phyloP scores from a whole-genome alignment of 805 yeast species.

The Saturnispora kantuleensis region DNA sequence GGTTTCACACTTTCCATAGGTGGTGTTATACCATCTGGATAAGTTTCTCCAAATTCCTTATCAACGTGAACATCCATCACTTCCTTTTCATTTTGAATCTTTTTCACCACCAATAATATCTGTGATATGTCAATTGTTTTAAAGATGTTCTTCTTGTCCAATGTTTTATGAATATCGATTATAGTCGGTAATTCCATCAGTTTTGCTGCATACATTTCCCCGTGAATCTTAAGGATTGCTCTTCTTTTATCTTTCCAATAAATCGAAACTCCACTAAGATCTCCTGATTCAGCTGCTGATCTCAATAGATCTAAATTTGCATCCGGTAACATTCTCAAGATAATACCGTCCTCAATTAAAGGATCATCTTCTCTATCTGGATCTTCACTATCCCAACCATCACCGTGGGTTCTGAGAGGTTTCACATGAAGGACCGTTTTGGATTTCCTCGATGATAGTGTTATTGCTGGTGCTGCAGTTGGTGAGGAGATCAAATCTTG shows the following conservation, averaged over 20 bases:
- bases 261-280: slow-evolving; percentile 58
- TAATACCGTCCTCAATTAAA: slow-evolving; percentile 73
- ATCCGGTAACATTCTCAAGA: slow-evolving; percentile 59
- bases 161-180: slow-evolving; percentile 77
- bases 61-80: slow-evolving; percentile 34
- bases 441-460: slow-evolving; percentile 28
- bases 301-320: slow-evolving; percentile 67
- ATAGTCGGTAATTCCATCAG: slow-evolving; percentile 84
- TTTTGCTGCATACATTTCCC: slow-evolving; percentile 67
- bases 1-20: slow-evolving; percentile 69
- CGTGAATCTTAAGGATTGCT: slow-evolving; percentile 68
- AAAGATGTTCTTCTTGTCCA: slow-evolving; percentile 80
- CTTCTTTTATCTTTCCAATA: slow-evolving; percentile 77
- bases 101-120: slow-evolving; percentile 65
- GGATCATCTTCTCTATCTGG: slow-evolving; percentile 96
- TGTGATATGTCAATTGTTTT: slow-evolving; percentile 83
- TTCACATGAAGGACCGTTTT: slow-evolving; percentile 36
- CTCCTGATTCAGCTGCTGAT: slow-evolving; percentile 67
- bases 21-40: slow-evolving; percentile 73
- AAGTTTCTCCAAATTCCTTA: slow-evolving; percentile 33
- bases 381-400: slow-evolving; percentile 94
- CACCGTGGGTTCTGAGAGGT: slow-evolving; percentile 72
- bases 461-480: slow-evolving; percentile 14
- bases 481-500: neutral
- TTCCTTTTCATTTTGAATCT: slow-evolving; percentile 35